Evolutionary conservation across 768 basidiomycete species (phyloP).

Genomic region (Cystofilobasidium bisporidii): DNA sequence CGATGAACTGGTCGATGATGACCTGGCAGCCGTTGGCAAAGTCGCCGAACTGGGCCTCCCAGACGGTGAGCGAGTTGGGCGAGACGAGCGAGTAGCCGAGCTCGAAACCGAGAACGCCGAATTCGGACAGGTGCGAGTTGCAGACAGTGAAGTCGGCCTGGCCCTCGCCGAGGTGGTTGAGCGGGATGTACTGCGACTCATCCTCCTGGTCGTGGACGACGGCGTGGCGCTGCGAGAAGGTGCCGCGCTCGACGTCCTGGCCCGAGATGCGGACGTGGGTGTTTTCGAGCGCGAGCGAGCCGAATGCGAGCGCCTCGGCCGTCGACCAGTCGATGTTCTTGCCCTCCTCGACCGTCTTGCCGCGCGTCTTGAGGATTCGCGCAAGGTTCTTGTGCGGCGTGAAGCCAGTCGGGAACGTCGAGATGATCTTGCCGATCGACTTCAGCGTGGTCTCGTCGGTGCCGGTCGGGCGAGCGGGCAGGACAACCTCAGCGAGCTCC

Average conservation of each 20-base stretch:
- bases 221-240: constrained; percentile 96
- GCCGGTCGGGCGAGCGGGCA: constrained; percentile 85
- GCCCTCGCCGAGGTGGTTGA: constrained; percentile 74
- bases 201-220: constrained; percentile 92
- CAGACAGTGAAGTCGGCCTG: constrained; percentile 92
- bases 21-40: constrained; percentile 86
- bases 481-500: constrained; percentile 79
- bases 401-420: constrained; percentile 75
- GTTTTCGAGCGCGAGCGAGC: constrained; percentile 82
- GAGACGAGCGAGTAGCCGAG: constrained; percentile 97
- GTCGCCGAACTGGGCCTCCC: constrained; percentile 84
- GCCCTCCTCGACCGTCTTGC: constrained; percentile 85
- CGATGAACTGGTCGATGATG: constrained; percentile 98
- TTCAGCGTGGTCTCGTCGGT: constrained; percentile 63
- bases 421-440: constrained; percentile 77
- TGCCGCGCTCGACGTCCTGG: constrained; percentile 97
- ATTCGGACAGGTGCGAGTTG: constrained; percentile 96
- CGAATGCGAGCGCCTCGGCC: constrained; percentile 93
- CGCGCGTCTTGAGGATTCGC: constrained; percentile 76
- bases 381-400: constrained; percentile 83
- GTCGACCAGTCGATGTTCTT: constrained; percentile 94
- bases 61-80: constrained; percentile 81
- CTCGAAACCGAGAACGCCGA: constrained; percentile 88
- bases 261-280: constrained; percentile 91
- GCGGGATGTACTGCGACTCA: constrained; percentile 77